A percentile compares a stretch with the other conserved stretches of the same genome.
phyloP scores from a whole-genome alignment of 805 yeast species.

The Saccharomyces kudriavzevii region DNA sequence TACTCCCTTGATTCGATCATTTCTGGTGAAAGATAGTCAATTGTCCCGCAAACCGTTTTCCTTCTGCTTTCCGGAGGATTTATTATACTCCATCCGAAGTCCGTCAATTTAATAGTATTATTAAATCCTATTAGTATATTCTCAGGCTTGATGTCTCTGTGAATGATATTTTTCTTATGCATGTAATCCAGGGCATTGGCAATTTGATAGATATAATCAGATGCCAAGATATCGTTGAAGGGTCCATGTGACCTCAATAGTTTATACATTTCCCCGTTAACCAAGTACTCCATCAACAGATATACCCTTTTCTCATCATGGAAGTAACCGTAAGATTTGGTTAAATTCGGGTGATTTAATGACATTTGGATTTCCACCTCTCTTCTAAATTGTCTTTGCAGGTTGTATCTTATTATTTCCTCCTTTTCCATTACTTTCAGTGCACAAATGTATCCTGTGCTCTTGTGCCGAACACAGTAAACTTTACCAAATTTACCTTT shows the following conservation, averaged over 20 bases:
- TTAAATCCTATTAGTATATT: constrained; percentile 72
- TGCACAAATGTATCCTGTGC: constrained; percentile 77
- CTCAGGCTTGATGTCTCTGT: constrained; percentile 91
- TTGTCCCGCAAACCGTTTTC: constrained; percentile 86
- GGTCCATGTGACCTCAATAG: constrained; percentile 57
- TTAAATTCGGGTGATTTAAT: constrained; percentile 68
- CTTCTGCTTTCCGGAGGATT: constrained; percentile 53
- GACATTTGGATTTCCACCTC: constrained; percentile 87
- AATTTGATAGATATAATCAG: constrained; percentile 74
- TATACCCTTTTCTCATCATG: constrained; percentile 75
- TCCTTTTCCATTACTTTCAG: constrained; percentile 82
- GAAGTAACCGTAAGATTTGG: constrained; percentile 79
- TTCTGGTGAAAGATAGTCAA: constrained; percentile 93
- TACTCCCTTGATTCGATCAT: constrained; percentile 80
- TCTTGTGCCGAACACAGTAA: constrained; percentile 73
- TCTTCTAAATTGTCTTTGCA: constrained; percentile 78
- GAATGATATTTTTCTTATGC: constrained; percentile 75
- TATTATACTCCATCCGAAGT: constrained; percentile 89
- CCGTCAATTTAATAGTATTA: constrained; percentile 75
- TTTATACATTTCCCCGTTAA: constrained; percentile 80
- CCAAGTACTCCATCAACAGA: constrained; percentile 74
- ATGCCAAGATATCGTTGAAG: constrained; percentile 66
- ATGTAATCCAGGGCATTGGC: constrained; percentile 71
- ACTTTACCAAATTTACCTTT: constrained; percentile 93
- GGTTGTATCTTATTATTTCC: constrained; percentile 65